Conservation (phyloP, 2,329 filamentous ascomycete species). For the Coleophoma cylindrospora region DNA sequence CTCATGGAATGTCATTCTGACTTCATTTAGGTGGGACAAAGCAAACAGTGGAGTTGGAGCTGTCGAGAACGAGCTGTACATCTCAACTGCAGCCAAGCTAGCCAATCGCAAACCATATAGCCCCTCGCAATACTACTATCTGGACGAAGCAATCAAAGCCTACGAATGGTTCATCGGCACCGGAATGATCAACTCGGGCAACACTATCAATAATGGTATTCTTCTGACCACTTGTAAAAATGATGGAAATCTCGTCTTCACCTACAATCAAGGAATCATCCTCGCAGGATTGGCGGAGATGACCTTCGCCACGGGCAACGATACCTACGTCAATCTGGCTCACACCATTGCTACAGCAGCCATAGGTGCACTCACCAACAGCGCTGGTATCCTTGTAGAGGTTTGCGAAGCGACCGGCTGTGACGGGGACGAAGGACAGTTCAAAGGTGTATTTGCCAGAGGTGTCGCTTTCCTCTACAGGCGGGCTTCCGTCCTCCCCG, state of each 20-base stretch:
- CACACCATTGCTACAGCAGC: slow-evolving; percentile 49
- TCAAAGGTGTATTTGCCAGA: slow-evolving; percentile 68
- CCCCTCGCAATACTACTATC: slow-evolving; percentile 42
- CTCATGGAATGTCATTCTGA: slow-evolving; percentile 1
- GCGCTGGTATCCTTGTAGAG: slow-evolving; percentile 46
- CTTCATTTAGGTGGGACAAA: slow-evolving; percentile 44
- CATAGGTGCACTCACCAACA: slow-evolving; percentile 38
- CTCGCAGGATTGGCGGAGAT: slow-evolving; percentile 53
- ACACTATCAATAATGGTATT: slow-evolving; percentile 50
- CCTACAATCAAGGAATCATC: slow-evolving; percentile 59
- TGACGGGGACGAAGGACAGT: slow-evolving; percentile 49
- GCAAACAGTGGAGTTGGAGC: slow-evolving; percentile 46
- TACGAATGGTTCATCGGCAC: slow-evolving; percentile 45
- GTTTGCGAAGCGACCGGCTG: slow-evolving; percentile 43
- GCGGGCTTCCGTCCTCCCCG: slow-evolving; percentile 19
- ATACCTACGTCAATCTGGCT: slow-evolving; percentile 39
- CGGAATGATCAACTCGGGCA: slow-evolving; percentile 39
- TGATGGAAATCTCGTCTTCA: slow-evolving; percentile 35
- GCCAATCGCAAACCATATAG: slow-evolving; percentile 51
- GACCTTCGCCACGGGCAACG: slow-evolving; percentile 42
- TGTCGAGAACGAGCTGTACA: slow-evolving; percentile 52
- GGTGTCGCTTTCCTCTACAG: slow-evolving; percentile 56
- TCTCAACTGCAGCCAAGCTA: slow-evolving; percentile 48
- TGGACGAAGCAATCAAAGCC: slow-evolving; percentile 46
- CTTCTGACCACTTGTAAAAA: slow-evolving; percentile 42